Conservation (phyloP, 2,329 filamentous ascomycete species). For the Trichophyton schoenleinii region DNA sequence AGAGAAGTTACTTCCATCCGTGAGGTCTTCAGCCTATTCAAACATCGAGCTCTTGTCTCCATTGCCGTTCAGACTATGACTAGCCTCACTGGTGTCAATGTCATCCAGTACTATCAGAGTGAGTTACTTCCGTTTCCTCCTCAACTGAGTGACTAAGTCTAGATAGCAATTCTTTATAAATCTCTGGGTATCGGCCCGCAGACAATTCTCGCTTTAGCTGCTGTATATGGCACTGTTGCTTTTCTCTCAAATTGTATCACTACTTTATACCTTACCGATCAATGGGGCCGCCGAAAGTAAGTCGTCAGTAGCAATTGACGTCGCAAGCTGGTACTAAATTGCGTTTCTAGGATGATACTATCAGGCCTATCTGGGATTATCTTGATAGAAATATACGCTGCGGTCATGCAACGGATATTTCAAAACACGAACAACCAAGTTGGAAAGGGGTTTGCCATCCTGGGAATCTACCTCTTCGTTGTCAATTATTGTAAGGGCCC, state of each 20-base stretch:
- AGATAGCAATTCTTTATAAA: constrained; percentile 41
- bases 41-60: constrained; percentile 41
- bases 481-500: constrained; percentile 39
- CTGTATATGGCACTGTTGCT: constrained; percentile 43
- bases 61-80: constrained; percentile 49
- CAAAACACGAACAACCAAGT: constrained; percentile 43
- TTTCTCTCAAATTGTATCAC: constrained; percentile 42
- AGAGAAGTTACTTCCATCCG: constrained; percentile 41
- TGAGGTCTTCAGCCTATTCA: constrained; percentile 42
- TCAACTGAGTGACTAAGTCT: background rate
- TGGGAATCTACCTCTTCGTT: constrained; percentile 49
- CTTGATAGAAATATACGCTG: constrained; percentile 46
- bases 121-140: constrained; percentile 7
- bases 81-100: constrained; percentile 45
- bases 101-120: constrained; percentile 34
- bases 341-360: constrained; percentile 40
- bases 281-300: constrained; percentile 46
- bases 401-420: constrained; percentile 47
- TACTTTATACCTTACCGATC: constrained; percentile 42
- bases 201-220: constrained; percentile 42
- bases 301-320: constrained; percentile 4
- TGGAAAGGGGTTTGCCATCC: constrained; percentile 47
- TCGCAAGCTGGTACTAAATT: background rate
- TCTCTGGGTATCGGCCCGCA: constrained; percentile 40
- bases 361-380: constrained; percentile 41